Evolutionary conservation across 2,329 filamentous ascomycete species (phyloP).

Genomic region (Xylaria sp.): DNA sequence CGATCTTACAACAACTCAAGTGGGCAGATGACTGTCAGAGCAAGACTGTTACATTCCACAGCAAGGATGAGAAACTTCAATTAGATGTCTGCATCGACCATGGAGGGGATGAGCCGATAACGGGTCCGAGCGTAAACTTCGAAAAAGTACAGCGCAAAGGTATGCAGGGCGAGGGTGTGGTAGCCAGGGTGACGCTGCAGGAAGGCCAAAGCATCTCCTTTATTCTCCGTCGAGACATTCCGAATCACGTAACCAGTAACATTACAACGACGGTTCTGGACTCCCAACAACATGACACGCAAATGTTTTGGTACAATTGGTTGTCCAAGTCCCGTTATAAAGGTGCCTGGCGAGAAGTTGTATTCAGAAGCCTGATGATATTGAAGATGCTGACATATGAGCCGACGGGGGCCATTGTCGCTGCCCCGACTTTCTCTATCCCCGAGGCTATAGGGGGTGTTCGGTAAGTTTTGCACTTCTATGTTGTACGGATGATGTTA

Average conservation of each 20-base stretch:
- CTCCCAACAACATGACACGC: constrained; percentile 73
- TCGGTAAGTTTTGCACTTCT: constrained; percentile 48
- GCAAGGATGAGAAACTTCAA: constrained; percentile 68
- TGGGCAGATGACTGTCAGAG: constrained; percentile 56
- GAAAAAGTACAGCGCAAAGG: constrained; percentile 61
- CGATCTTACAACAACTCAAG: constrained; percentile 59
- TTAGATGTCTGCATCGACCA: constrained; percentile 74
- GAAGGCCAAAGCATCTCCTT: constrained; percentile 78
- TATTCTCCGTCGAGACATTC: constrained; percentile 70
- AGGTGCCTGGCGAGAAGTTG: constrained; percentile 77
- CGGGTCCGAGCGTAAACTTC: constrained; percentile 66
- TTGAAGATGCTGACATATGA: constrained; percentile 82
- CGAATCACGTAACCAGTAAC: constrained; percentile 65
- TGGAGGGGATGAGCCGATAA: constrained; percentile 58
- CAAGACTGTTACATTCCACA: constrained; percentile 72
- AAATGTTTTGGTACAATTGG: constrained; percentile 78
- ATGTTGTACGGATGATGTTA: constrained; percentile 11
- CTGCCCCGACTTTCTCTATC: constrained; percentile 79
- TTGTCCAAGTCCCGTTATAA: constrained; percentile 76
- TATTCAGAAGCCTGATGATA: constrained; percentile 76
- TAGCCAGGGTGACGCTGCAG: constrained; percentile 66
- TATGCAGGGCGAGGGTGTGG: constrained; percentile 70
- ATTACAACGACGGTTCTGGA: constrained; percentile 70
- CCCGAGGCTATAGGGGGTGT: constrained; percentile 77
- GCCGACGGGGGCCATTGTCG: constrained; percentile 80